Evolutionary conservation across 768 basidiomycete species (phyloP).

Genomic region (Kwoniella dendrophila): DNA sequence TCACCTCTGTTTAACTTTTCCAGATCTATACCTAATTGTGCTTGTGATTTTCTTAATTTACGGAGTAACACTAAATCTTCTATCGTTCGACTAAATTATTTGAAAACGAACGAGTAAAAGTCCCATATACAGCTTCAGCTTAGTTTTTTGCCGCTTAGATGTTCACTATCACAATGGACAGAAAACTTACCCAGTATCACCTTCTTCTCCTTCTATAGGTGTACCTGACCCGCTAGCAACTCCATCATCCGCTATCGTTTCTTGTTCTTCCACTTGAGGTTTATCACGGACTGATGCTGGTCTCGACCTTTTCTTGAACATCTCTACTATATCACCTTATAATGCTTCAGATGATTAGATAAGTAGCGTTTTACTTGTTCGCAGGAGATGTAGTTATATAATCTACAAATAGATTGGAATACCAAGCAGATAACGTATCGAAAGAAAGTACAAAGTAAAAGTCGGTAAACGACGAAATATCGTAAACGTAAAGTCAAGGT

Average conservation of each 20-base stretch:
- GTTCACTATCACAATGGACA: neutral
- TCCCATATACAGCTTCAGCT: neutral
- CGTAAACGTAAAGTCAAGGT: too few species aligned
- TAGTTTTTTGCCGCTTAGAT: neutral
- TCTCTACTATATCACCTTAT: too few species aligned
- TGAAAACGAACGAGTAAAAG: neutral
- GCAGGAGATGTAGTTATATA: too few species aligned
- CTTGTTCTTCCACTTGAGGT: conserved; percentile 16
- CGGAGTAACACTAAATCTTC: conserved; percentile 83
- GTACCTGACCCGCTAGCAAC: conserved; percentile 3
- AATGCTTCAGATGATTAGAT: neutral
- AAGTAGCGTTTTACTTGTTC: too few species aligned
- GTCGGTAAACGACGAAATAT: too few species aligned
- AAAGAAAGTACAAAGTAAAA: too few species aligned
- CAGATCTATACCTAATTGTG: conserved; percentile 75
- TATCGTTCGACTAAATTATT: conserved; percentile 56
- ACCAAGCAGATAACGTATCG: too few species aligned
- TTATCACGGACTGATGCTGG: conserved; percentile 52
- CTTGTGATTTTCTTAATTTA: conserved; percentile 68
- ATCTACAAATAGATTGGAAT: too few species aligned
- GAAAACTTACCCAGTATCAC: conserved; percentile 37
- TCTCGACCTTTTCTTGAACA: conserved; percentile 58
- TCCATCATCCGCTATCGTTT: conserved; percentile 8
- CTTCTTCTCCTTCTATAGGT: conserved; percentile 20
- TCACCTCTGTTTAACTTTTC: conserved; percentile 84